Evolutionary conservation across 1,139 yeast species (phyloP).

Genomic region (Debaryomycetaceae sp.): DNA sequence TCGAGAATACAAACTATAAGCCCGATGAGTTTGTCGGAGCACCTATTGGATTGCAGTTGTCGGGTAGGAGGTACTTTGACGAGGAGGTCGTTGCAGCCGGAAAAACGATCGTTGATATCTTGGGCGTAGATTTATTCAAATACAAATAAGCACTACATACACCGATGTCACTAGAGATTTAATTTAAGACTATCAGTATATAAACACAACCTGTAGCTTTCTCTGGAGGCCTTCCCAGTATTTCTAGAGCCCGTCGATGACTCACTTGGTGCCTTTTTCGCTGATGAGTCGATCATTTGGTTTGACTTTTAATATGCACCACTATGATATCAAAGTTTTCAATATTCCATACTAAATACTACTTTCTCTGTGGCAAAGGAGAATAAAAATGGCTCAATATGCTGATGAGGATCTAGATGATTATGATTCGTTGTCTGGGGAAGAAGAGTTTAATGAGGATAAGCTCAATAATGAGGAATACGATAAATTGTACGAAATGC

Average conservation of each 20-base stretch:
- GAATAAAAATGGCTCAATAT: neutral
- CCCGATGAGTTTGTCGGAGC: slow-evolving; percentile 37
- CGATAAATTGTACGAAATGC: slow-evolving; percentile 37
- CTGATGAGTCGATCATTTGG: too few species aligned
- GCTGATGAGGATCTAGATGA: slow-evolving; percentile 34
- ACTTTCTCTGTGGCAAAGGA: too few species aligned
- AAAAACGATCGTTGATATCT: slow-evolving; percentile 28
- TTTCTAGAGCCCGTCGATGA: too few species aligned
- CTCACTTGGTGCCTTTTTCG: too few species aligned
- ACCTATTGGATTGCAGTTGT: slow-evolving; percentile 40
- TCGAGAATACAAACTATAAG: slow-evolving; percentile 32
- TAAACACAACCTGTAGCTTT: too few species aligned
- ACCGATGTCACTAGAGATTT: too few species aligned
- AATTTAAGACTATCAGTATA: too few species aligned
- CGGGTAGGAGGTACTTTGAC: slow-evolving; percentile 38
- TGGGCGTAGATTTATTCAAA: slow-evolving; percentile 21
- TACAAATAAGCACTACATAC: neutral
- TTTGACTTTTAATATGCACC: neutral
- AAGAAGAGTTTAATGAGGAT: slow-evolving; percentile 39
- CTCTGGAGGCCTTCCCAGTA: too few species aligned
- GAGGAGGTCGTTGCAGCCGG: slow-evolving; percentile 44
- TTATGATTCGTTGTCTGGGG: slow-evolving; percentile 47
- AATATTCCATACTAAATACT: neutral
- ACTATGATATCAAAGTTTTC: neutral
- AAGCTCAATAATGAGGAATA: slow-evolving; percentile 49